Evolutionary conservation across 1,284 basidiomycete species (phyloP).

Genomic region (Microbotryum scabiosae): DNA sequence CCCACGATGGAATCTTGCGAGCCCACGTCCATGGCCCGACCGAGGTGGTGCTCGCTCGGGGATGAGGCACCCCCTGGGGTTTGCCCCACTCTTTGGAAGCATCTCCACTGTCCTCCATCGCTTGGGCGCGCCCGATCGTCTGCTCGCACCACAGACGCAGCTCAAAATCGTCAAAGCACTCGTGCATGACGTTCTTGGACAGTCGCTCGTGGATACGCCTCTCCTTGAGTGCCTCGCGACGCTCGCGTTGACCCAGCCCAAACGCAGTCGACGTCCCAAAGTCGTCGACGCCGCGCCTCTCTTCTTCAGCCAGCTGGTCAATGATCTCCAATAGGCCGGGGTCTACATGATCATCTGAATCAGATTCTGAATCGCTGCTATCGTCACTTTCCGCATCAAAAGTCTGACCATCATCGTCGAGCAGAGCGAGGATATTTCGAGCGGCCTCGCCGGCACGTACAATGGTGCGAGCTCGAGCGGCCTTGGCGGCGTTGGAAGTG

Average conservation of each 20-base stretch:
- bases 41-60: no score
- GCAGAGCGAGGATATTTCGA: constrained; percentile 9
- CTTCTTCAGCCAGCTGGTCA: constrained; percentile 1
- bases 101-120: neutral
- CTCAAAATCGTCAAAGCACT: constrained; percentile 12
- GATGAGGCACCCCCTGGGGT: neutral
- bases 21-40: no score
- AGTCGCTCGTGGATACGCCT: neutral
- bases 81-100: neutral
- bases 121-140: constrained; percentile 6
- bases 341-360: neutral
- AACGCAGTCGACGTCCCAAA: neutral
- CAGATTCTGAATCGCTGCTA: neutral
- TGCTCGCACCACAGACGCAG: constrained; percentile 13
- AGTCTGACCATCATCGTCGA: constrained; percentile 15
- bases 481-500: constrained; percentile 6
- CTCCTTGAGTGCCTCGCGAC: neutral
- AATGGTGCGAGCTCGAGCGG: constrained; percentile 9
- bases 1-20: neutral
- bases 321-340: neutral
- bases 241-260: neutral
- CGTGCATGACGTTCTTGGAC: constrained; percentile 7
- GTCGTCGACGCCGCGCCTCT: neutral
- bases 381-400: constrained; percentile 3
- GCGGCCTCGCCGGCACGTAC: constrained; percentile 3